Evolutionary conservation across 345 rosid species (phyloP).

Genomic region (Brassica rapa): DNA sequence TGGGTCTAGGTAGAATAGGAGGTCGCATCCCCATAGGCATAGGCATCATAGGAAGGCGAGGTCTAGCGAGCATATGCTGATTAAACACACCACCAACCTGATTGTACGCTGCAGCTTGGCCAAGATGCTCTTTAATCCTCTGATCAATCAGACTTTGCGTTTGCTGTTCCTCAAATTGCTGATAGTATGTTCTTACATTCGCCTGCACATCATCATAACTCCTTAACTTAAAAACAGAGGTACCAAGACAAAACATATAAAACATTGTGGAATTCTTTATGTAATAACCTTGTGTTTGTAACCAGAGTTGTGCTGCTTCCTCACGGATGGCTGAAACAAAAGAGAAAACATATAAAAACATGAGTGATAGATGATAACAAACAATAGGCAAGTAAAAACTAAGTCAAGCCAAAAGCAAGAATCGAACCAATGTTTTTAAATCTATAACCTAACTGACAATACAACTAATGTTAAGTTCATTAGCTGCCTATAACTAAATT

Average conservation of each 20-base stretch:
- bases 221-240: not conserved
- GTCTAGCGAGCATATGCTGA: slow-evolving; percentile 80
- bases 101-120: slow-evolving; percentile 80
- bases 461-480: not conserved
- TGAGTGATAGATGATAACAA: not conserved
- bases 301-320: slow-evolving; percentile 98
- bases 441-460: not conserved
- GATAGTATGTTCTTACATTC: slow-evolving; percentile 87
- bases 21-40: slow-evolving; percentile 77
- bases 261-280: not conserved
- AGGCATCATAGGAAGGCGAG: slow-evolving; percentile 77
- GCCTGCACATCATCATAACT: slow-evolving; percentile 53
- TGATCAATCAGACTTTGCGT: slow-evolving; percentile 95
- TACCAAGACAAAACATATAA: not conserved
- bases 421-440: not conserved
- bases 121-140: slow-evolving; percentile 93
- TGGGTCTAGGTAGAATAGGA: slow-evolving; percentile 85
- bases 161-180: slow-evolving; percentile 97
- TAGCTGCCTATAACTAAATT: too few species aligned
- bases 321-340: slow-evolving; percentile 83
- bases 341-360: not conserved
- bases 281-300: slow-evolving; percentile 91
- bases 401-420: not conserved
- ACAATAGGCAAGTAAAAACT: not conserved
- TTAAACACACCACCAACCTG: slow-evolving; percentile 91